Conservation (phyloP, 2,329 filamentous ascomycete genomes). For the Alternaria panax region DNA sequence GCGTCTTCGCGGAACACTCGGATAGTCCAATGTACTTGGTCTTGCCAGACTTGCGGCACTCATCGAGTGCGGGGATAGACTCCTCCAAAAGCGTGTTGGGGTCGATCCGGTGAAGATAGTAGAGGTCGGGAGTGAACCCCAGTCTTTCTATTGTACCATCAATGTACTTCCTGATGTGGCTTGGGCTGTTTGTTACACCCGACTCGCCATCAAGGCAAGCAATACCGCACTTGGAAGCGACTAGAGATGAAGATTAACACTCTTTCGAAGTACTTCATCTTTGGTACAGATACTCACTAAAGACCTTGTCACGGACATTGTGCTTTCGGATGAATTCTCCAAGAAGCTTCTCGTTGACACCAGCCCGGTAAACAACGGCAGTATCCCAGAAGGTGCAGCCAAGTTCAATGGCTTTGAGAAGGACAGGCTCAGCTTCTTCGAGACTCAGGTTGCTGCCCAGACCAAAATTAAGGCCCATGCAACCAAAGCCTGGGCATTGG, state of each 20-base stretch:
- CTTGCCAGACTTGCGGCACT: conserved; percentile 52
- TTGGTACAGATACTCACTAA: conserved; percentile 12
- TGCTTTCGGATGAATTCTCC: conserved; percentile 40
- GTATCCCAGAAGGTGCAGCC: conserved; percentile 63
- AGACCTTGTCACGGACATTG: conserved; percentile 34
- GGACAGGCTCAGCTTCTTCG: conserved; percentile 58
- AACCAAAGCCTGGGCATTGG: conserved; percentile 60
- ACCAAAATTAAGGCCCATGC: conserved; percentile 60
- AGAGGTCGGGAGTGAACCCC: conserved; percentile 51
- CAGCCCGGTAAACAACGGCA: conserved; percentile 31
- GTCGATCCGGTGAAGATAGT: conserved; percentile 53
- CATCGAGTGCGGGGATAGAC: conserved; percentile 58
- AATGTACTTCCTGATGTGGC: conserved; percentile 50
- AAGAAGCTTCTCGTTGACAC: conserved; percentile 40
- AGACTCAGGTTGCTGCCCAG: conserved; percentile 55
- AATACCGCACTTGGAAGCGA: conserved; percentile 39
- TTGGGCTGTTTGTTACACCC: conserved; percentile 47
- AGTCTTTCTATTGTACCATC: conserved; percentile 50
- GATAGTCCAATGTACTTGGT: conserved; percentile 58
- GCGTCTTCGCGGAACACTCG: conserved; percentile 52
- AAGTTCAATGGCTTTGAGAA: conserved; percentile 57
- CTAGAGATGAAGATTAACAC: conserved; percentile 1
- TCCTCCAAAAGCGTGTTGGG: conserved; percentile 47
- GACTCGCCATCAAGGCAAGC: conserved; percentile 48
- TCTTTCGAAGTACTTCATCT: not conserved